phyloP scores from a whole-genome alignment of 345 rosid genomes.

The Draba incana region DNA sequence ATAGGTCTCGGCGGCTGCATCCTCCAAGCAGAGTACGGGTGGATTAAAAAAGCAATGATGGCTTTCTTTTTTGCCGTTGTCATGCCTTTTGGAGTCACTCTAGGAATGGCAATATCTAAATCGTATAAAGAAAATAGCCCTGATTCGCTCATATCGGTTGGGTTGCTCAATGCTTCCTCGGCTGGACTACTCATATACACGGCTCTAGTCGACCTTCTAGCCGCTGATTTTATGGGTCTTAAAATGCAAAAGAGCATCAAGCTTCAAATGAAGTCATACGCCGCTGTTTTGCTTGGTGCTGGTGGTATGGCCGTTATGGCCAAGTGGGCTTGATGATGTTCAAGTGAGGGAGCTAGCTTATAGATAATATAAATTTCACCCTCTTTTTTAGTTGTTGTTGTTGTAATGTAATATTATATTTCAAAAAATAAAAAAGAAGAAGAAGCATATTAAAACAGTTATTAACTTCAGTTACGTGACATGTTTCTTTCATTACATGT shows the following conservation, averaged over 20 bases:
- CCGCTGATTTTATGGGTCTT: conserved; percentile 60
- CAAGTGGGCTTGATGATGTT: conserved; percentile 55
- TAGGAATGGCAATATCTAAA: conserved; percentile 55
- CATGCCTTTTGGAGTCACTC: conserved; percentile 63
- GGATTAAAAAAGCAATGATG: conserved; percentile 47
- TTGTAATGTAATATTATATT: too few relatives aligned
- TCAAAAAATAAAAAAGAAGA: too few relatives aligned
- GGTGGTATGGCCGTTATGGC: conserved; percentile 65
- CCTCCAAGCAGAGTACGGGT: conserved; percentile 50
- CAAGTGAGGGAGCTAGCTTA: too few relatives aligned
- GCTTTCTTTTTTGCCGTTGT: conserved; percentile 62
- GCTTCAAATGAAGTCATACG: conserved; percentile 48
- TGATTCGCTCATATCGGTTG: conserved; percentile 54
- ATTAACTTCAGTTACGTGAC: too few relatives aligned
- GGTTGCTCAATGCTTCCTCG: conserved; percentile 62
- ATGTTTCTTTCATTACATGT: too few relatives aligned
- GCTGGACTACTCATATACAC: conserved; percentile 75
- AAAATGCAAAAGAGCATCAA: conserved; percentile 48
- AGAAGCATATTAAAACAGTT: too few relatives aligned
- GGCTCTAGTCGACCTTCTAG: conserved; percentile 73
- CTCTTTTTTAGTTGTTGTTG: too few relatives aligned
- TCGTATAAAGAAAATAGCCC: conserved; percentile 58
- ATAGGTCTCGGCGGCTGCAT: conserved; percentile 81
- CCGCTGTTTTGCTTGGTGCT: conserved; percentile 55
- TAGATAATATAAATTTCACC: too few relatives aligned